Conservation (phyloP, 805 yeast species). For the Candida mattraensis region DNA sequence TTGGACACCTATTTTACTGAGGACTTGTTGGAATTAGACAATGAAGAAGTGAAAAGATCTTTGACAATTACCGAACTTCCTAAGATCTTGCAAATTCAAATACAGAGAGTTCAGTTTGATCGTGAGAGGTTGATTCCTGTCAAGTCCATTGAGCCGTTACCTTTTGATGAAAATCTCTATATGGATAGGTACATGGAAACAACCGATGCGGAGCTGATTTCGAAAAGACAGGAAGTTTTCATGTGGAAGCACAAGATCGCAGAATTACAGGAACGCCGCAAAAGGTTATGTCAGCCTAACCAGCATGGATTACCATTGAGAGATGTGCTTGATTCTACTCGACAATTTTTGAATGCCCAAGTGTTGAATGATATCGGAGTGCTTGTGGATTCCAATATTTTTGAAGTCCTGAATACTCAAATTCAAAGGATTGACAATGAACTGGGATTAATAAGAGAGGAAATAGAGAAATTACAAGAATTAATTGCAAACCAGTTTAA, state of each 20-base stretch:
- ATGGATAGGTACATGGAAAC: constrained; percentile 88
- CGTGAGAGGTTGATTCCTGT: constrained; percentile 69
- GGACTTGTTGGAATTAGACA: constrained; percentile 66
- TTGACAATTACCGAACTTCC: constrained; percentile 75
- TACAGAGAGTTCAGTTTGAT: constrained; percentile 92
- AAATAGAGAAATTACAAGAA: constrained; percentile 44
- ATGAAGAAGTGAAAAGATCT: constrained; percentile 72
- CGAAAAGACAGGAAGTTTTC: constrained; percentile 55
- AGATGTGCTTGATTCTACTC: constrained; percentile 56
- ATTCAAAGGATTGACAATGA: constrained; percentile 48
- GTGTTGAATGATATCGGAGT: constrained; percentile 36
- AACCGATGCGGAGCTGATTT: constrained; percentile 51
- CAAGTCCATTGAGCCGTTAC: constrained; percentile 79
- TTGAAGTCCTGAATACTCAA: constrained; percentile 47
- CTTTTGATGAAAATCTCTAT: constrained; percentile 73
- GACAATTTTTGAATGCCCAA: constrained; percentile 51
- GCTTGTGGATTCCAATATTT: constrained; percentile 44
- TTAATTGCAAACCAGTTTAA: constrained; percentile 62
- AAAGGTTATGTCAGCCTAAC: constrained; percentile 43
- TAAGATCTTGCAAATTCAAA: constrained; percentile 82
- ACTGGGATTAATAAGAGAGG: constrained; percentile 37
- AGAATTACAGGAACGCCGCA: constrained; percentile 43
- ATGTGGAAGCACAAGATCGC: constrained; percentile 60
- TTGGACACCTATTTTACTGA: constrained; percentile 80
- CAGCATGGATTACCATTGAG: constrained; percentile 49